Conservation (phyloP, 116 monocot species). For the Papilionanthe hybrid region DNA sequence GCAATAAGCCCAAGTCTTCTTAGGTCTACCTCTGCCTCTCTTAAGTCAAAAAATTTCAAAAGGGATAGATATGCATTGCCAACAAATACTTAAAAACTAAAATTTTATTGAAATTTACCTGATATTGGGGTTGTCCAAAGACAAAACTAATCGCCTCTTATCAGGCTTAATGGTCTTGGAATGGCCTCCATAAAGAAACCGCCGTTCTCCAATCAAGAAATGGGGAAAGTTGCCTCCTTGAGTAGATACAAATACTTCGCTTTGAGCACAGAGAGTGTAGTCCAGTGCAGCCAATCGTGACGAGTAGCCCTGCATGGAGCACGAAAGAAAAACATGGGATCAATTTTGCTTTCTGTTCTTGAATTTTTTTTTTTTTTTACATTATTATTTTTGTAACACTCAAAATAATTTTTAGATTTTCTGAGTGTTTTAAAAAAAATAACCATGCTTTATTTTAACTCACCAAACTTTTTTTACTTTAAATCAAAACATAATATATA, state of each 20-base stretch:
- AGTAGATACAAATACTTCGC: slow-evolving; percentile 90
- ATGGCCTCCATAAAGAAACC: slow-evolving; percentile 73
- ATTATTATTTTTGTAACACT: too few relatives aligned
- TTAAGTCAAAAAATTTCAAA: not conserved
- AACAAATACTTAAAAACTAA: not conserved
- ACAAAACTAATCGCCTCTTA: slow-evolving; percentile 71
- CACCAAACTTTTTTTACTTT: too few relatives aligned
- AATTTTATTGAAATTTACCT: slow-evolving; percentile 33
- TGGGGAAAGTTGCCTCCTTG: slow-evolving; percentile 99
- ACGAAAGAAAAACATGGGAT: not conserved
- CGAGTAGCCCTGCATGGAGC: slow-evolving; percentile 57
- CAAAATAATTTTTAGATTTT: too few relatives aligned
- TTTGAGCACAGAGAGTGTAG: slow-evolving; percentile 72
- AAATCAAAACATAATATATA: too few relatives aligned
- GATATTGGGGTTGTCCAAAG: slow-evolving; percentile 71
- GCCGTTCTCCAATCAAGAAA: slow-evolving; percentile 84
- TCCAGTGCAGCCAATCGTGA: slow-evolving; percentile 90
- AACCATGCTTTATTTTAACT: too few relatives aligned
- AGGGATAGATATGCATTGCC: not conserved
- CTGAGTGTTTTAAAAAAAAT: too few relatives aligned
- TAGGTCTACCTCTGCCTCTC: too few relatives aligned
- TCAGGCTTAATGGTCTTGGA: slow-evolving; percentile 91
- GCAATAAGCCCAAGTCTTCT: too few relatives aligned
- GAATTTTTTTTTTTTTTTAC: too few relatives aligned
- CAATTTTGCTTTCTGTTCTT: not conserved